phyloP scores from a whole-genome alignment of 352 stramenopile genomes.

The Ochromonadaceae sp. region DNA sequence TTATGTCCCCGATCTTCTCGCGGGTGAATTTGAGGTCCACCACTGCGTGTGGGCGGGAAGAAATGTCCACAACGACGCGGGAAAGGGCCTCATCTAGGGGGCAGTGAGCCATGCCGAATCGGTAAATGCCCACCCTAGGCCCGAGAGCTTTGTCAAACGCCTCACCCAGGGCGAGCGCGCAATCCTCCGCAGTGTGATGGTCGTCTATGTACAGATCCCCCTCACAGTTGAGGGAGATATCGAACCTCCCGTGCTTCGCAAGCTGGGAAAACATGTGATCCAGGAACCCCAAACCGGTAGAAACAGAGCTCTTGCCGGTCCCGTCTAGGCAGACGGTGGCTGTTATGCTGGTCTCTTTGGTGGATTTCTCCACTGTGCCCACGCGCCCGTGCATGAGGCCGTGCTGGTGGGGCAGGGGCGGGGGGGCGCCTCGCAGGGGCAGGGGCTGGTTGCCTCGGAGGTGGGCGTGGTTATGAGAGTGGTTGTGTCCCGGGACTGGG shows the following conservation, averaged over 20 bases:
- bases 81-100: constrained; percentile 71
- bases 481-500: not conserved
- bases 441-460: not conserved
- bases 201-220: constrained; percentile 80
- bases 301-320: constrained; percentile 56
- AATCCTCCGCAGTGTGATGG: constrained; percentile 81
- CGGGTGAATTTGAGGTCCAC: constrained; percentile 51
- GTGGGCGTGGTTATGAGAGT: not conserved
- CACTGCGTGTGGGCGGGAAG: constrained; percentile 61
- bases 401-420: not conserved
- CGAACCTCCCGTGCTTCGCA: constrained; percentile 70
- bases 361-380: constrained; percentile 24
- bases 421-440: not conserved
- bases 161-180: constrained; percentile 66
- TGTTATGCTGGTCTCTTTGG: constrained; percentile 75
- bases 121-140: constrained; percentile 57
- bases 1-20: constrained; percentile 63
- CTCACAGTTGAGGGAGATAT: constrained; percentile 63
- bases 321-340: constrained; percentile 62
- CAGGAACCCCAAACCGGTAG: constrained; percentile 72
- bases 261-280: constrained; percentile 77
- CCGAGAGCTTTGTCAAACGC: constrained; percentile 71
- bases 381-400: not conserved
- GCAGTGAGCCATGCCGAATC: constrained; percentile 62
- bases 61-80: constrained; percentile 73